phyloP scores from a whole-genome alignment of 2,329 filamentous ascomycete genomes.

The Cladosporium sp. region DNA sequence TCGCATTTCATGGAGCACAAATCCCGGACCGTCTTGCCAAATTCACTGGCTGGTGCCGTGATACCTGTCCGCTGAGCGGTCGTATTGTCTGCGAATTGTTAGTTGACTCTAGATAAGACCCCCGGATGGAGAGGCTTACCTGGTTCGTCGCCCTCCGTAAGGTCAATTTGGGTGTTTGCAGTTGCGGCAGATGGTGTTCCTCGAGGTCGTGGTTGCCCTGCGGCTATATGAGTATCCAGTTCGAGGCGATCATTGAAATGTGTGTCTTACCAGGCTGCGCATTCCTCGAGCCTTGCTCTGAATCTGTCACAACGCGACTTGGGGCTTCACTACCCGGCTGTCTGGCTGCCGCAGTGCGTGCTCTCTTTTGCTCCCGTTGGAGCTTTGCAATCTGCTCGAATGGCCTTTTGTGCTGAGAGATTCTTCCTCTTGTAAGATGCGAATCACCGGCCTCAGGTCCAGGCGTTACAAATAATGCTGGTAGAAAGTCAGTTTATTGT shows the following conservation, averaged over 20 bases:
- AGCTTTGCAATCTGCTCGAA: neutral
- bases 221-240: neutral
- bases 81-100: neutral
- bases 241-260: neutral
- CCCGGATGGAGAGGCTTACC: neutral
- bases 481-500: neutral
- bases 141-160: neutral
- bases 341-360: neutral
- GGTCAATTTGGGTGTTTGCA: neutral
- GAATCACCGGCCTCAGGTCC: neutral
- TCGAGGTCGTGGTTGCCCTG: neutral
- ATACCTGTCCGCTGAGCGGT: too few relatives aligned
- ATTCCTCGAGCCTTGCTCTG: neutral
- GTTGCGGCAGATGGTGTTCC: neutral
- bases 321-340: neutral
- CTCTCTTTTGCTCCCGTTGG: neutral
- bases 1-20: neutral
- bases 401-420: neutral
- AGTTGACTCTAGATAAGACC: neutral
- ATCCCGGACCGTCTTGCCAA: too few relatives aligned
- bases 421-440: neutral
- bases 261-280: neutral
- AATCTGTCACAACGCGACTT: neutral
- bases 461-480: neutral
- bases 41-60: too few relatives aligned